Percentiles rank a stretch among this genome's conserved stretches.
These are phyloP conservation scores for Apiospora sp. DNA, from an alignment of 2,329 filamentous ascomycete species.

Conservation along the genomic window DNA sequence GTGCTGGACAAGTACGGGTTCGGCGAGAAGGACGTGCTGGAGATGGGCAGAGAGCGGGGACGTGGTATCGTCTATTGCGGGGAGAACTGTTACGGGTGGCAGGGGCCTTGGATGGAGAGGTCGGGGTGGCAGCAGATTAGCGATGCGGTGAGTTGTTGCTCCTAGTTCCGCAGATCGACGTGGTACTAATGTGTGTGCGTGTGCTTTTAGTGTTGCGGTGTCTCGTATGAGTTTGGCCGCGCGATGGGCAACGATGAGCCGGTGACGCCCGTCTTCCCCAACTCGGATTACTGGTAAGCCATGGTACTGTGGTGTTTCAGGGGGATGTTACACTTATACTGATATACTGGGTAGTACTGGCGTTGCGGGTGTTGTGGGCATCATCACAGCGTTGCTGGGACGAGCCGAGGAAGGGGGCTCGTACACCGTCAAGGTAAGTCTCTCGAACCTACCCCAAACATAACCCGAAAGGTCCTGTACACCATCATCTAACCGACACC, in stretches of 20 bases:
- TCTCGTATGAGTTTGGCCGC: conserved; percentile 54
- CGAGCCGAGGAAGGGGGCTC: conserved; percentile 49
- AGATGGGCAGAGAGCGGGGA: conserved; percentile 48
- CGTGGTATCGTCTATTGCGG: conserved; percentile 56
- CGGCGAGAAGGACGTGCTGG: conserved; percentile 48
- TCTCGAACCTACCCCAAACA: not conserved
- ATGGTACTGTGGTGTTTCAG: not conserved
- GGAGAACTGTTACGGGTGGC: conserved; percentile 62
- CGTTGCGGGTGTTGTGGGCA: conserved; percentile 47
- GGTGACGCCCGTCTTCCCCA: conserved; percentile 42
- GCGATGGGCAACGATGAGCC: conserved; percentile 48
- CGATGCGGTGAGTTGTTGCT: conserved; percentile 47
- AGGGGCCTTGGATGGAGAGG: conserved; percentile 54
- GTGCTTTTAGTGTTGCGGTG: conserved; percentile 47
- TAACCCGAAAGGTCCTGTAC: not conserved
- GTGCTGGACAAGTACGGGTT: conserved; percentile 57
- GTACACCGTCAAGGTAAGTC: conserved; percentile 50
- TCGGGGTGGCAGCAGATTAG: conserved; percentile 63
- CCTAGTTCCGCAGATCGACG: too few relatives aligned
- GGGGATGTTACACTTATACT: not conserved
- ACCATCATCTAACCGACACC: not conserved
- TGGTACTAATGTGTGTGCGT: too few relatives aligned
- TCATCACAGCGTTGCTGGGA: conserved; percentile 51
- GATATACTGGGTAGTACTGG: conserved; percentile 45
- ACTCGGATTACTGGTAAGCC: conserved; percentile 41